These are phyloP conservation scores for Osmanthus fragrans DNA, from an alignment of 257 asterid genomes.

Conservation along the genomic window DNA sequence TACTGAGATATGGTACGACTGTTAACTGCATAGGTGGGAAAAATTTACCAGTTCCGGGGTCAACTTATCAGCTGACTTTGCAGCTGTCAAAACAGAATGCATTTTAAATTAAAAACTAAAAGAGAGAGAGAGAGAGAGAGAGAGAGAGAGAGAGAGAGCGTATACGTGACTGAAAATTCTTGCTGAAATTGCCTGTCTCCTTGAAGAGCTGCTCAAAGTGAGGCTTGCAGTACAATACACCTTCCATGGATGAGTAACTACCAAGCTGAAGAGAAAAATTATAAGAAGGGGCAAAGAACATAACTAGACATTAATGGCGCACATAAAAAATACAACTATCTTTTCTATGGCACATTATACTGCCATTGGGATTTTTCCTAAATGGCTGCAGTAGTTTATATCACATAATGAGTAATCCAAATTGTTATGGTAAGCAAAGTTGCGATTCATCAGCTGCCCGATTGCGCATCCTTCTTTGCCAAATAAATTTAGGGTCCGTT, in stretches of 20 bases:
- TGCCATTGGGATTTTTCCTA: not conserved
- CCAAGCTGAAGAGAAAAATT: slow-evolving; percentile 39
- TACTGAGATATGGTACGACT: not conserved
- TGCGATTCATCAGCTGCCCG: not conserved
- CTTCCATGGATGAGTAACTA: slow-evolving; percentile 66
- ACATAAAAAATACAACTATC: not conserved
- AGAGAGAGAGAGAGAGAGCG: not conserved
- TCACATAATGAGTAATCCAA: not conserved
- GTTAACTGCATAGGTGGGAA: slow-evolving; percentile 7
- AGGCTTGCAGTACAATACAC: slow-evolving; percentile 63
- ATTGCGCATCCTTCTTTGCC: not conserved
- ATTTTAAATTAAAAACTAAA: slow-evolving; percentile 25
- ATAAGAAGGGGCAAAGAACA: not conserved
- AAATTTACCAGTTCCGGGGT: slow-evolving; percentile 75
- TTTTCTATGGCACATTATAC: not conserved
- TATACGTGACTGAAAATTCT: slow-evolving; percentile 89
- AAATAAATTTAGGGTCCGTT: not conserved
- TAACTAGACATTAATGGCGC: not conserved
- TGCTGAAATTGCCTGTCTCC: slow-evolving; percentile 63
- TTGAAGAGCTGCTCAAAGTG: slow-evolving; percentile 63
- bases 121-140: not conserved
- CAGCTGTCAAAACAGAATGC: slow-evolving; percentile 55
- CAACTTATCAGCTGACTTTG: slow-evolving; percentile 84
- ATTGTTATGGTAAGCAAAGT: not conserved
- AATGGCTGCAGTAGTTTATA: not conserved